A percentile compares a stretch with the other conserved stretches of the same genome.
These are phyloP conservation scores for Sinapis alba DNA, from an alignment of 441 rosid genomes.

Conservation along the genomic window DNA sequence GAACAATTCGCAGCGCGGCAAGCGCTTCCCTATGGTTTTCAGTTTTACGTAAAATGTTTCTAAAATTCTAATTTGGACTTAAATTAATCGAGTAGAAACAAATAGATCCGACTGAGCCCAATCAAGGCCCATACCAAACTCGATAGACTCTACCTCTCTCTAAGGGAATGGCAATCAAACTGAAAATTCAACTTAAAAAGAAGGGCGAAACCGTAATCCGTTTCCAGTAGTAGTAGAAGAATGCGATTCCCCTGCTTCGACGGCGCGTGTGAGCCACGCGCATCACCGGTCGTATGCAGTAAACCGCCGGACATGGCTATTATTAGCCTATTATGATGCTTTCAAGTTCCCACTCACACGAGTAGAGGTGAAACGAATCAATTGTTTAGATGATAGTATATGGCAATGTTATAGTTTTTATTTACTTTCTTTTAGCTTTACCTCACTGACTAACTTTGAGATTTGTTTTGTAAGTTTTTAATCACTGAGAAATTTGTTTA, in stretches of 20 bases:
- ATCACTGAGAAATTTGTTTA: neutral
- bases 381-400: neutral
- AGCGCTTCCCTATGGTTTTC: neutral
- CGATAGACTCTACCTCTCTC: neutral
- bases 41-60: neutral
- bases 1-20: neutral
- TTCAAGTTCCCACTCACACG: neutral
- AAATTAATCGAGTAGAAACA: neutral
- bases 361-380: neutral
- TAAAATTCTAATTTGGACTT: neutral
- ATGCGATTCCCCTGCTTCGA: neutral
- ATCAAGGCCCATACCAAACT: neutral
- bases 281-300: neutral
- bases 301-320: neutral
- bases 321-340: neutral
- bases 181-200: neutral
- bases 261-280: neutral
- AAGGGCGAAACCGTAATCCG: neutral
- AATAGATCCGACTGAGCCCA: neutral
- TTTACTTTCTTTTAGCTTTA: neutral
- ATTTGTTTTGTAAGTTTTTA: neutral
- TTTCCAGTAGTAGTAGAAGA: neutral
- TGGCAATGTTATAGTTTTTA: neutral
- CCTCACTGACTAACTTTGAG: neutral
- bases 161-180: neutral